These are phyloP conservation scores for Sisymbrium irio DNA, from an alignment of 345 rosid genomes.

Conservation along the genomic window DNA sequence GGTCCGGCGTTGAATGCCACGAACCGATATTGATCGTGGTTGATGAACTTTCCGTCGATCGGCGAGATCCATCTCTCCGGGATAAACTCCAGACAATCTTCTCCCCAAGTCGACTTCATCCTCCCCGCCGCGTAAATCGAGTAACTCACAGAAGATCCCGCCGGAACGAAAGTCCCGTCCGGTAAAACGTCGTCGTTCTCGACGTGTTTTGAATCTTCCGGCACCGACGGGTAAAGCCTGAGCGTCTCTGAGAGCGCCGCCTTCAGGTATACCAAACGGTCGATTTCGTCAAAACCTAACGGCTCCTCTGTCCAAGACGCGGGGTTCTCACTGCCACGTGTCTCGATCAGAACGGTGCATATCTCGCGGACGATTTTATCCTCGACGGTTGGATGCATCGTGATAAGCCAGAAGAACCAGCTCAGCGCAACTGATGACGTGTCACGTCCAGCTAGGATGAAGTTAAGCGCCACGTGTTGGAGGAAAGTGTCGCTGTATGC, in stretches of 20 bases:
- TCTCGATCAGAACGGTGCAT: slow-evolving; percentile 57
- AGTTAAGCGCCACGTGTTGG: slow-evolving; percentile 85
- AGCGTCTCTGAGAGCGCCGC: slow-evolving; percentile 88
- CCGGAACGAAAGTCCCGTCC: slow-evolving; percentile 84
- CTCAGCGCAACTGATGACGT: slow-evolving; percentile 85
- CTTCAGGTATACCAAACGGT: slow-evolving; percentile 70
- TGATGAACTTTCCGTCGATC: slow-evolving; percentile 46
- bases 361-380: slow-evolving; percentile 64
- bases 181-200: slow-evolving; percentile 73
- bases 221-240: slow-evolving; percentile 89
- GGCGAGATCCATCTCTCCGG: slow-evolving; percentile 89
- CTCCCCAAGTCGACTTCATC: slow-evolving; percentile 85
- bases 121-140: slow-evolving; percentile 89
- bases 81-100: slow-evolving; percentile 68
- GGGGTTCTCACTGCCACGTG: slow-evolving; percentile 55
- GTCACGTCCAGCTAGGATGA: slow-evolving; percentile 97
- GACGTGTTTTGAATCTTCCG: slow-evolving; percentile 84
- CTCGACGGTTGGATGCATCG: slow-evolving; percentile 58
- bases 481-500: slow-evolving; percentile 71
- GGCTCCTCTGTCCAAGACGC: slow-evolving; percentile 72
- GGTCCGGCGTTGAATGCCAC: slow-evolving; percentile 96
- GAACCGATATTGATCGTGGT: slow-evolving; percentile 66
- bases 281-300: slow-evolving; percentile 63
- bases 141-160: slow-evolving; percentile 84
- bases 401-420: slow-evolving; percentile 92